These are phyloP conservation scores for Colletotrichum sp. DNA, from an alignment of 2,329 filamentous ascomycete species.

Conservation along the genomic window DNA sequence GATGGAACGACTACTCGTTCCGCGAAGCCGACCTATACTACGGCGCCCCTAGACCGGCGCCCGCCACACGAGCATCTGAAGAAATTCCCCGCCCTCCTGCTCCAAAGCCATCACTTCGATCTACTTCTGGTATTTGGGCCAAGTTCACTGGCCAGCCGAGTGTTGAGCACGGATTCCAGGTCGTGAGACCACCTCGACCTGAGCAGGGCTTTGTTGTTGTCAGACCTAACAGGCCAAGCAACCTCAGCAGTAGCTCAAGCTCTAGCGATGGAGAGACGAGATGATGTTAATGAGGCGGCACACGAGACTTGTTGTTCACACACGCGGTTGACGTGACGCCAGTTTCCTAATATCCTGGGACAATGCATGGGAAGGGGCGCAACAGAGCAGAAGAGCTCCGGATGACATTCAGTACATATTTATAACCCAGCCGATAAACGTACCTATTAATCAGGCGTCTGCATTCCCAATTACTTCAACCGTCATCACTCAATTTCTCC, in stretches of 20 bases:
- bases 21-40: constrained; percentile 41
- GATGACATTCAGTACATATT: neutral
- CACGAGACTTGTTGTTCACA: neutral
- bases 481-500: fast-evolving
- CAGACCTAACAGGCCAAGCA: neutral
- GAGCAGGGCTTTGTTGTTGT: constrained; percentile 9
- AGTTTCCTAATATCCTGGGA: neutral
- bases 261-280: neutral
- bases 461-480: neutral
- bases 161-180: neutral
- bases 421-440: neutral
- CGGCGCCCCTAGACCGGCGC: neutral
- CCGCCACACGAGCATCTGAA: neutral
- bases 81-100: neutral
- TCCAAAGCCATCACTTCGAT: neutral
- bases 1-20: constrained; percentile 38
- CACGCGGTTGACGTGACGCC: neutral
- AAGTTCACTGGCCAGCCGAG: neutral
- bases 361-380: neutral
- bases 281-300: neutral
- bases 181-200: neutral
- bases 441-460: neutral
- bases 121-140: constrained; percentile 5
- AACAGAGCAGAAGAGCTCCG: neutral
- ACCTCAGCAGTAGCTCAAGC: neutral